Evolutionary conservation across 192 early-diverging fungal genomes (phyloP).

Genomic region (Ambispora gerdemannii): DNA sequence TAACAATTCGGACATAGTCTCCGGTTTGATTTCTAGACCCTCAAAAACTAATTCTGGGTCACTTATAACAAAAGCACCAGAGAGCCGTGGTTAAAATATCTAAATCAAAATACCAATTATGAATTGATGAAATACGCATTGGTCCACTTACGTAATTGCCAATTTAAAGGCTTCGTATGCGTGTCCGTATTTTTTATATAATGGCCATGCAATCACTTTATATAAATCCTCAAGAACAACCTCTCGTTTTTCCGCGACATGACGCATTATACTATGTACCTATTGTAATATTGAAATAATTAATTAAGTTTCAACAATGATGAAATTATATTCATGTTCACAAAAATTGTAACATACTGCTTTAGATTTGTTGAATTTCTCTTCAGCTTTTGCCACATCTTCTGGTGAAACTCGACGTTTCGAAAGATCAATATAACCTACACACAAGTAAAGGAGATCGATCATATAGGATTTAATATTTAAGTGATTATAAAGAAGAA

Average conservation of each 20-base stretch:
- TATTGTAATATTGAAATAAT: background rate
- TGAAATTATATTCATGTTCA: background rate
- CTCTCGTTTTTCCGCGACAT: slow-evolving; percentile 84
- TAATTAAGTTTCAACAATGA: background rate
- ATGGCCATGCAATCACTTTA: slow-evolving; percentile 84
- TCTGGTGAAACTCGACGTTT: slow-evolving; percentile 90
- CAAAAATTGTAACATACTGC: slow-evolving; percentile 52
- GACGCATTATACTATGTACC: slow-evolving; percentile 77
- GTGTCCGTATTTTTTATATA: slow-evolving; percentile 94
- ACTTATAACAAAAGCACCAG: no score
- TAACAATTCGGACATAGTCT: slow-evolving; percentile 71
- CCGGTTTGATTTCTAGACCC: slow-evolving; percentile 62
- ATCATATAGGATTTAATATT: no score
- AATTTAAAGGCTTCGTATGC: slow-evolving; percentile 97
- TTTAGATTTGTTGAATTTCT: slow-evolving; percentile 92
- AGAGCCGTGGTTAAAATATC: no score
- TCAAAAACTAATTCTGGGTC: slow-evolving; percentile 86
- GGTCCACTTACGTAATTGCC: slow-evolving; percentile 67
- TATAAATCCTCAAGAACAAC: slow-evolving; percentile 83
- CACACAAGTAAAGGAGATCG: no score
- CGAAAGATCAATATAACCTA: slow-evolving; percentile 96
- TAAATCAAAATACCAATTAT: no score
- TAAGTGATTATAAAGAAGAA: no score
- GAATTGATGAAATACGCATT: background rate
- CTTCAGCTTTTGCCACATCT: slow-evolving; percentile 86